Conservation (phyloP, 768 basidiomycete genomes). For the Boletales sp. region DNA sequence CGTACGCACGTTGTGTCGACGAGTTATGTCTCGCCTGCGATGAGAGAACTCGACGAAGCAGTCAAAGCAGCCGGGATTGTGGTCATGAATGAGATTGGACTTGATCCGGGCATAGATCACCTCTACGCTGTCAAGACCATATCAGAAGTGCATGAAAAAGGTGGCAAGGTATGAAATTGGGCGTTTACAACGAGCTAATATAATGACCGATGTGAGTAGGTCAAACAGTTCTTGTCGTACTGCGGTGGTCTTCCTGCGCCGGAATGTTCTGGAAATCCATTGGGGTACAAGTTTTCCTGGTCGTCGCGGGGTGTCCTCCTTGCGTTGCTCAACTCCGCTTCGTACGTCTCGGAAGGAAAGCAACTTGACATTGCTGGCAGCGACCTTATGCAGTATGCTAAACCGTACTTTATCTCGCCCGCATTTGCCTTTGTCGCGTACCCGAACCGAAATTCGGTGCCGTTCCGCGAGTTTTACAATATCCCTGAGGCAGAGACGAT, state of each 20-base stretch:
- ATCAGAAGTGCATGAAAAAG: conserved; percentile 87
- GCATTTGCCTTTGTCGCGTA: conserved; percentile 96
- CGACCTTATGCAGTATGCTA: conserved; percentile 87
- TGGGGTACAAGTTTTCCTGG: conserved; percentile 99
- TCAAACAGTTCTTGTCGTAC: conserved; percentile 91
- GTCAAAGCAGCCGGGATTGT: conserved; percentile 87
- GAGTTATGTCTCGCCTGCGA: conserved; percentile 88
- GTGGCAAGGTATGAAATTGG: conserved; percentile 72
- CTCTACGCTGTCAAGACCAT: conserved; percentile 94
- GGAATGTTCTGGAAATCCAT: conserved; percentile 87
- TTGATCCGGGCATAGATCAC: conserved; percentile 95
- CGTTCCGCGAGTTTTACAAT: conserved; percentile 87
- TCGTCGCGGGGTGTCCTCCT: conserved; percentile 94
- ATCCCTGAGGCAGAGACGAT: conserved; percentile 94
- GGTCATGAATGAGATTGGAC: conserved; percentile 96
- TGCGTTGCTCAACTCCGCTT: conserved; percentile 87
- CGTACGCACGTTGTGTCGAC: conserved; percentile 96
- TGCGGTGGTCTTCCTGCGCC: conserved; percentile 96
- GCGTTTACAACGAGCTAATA: not conserved
- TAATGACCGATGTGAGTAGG: conserved; percentile 36
- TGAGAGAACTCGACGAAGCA: conserved; percentile 79
- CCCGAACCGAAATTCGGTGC: conserved; percentile 91
- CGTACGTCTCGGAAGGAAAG: conserved; percentile 68
- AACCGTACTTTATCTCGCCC: conserved; percentile 92
- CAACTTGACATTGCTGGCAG: conserved; percentile 65